Evolutionary conservation across 805 yeast species (phyloP).

Genomic region (Phaffomyces opuntiae): DNA sequence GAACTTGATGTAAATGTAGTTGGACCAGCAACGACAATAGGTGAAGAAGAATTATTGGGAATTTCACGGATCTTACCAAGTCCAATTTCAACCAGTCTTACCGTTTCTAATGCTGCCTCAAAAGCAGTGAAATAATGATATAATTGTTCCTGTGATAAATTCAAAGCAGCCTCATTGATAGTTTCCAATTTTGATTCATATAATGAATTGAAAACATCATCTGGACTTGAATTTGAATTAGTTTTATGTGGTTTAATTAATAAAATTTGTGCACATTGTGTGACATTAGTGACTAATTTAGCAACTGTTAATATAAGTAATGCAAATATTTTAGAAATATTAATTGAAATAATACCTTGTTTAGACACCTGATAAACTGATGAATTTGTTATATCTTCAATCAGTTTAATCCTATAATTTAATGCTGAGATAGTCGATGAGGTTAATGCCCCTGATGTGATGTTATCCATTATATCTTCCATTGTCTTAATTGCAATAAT

Average conservation of each 20-base stretch:
- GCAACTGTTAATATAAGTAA: slow-evolving; percentile 26
- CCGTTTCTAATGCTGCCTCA: slow-evolving; percentile 25
- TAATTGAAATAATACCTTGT: slow-evolving; percentile 26
- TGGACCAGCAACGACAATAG: slow-evolving; percentile 26
- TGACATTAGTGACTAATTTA: slow-evolving; percentile 23
- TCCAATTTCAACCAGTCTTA: slow-evolving; percentile 33
- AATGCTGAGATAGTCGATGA: slow-evolving; percentile 20
- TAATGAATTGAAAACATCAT: slow-evolving; percentile 22
- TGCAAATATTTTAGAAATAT: slow-evolving; percentile 28
- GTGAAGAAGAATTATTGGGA: slow-evolving; percentile 6
- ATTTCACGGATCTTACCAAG: slow-evolving; percentile 29
- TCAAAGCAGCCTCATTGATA: slow-evolving; percentile 10
- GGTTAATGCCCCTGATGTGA: slow-evolving; percentile 22
- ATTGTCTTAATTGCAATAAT: slow-evolving; percentile 25
- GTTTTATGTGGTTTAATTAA: slow-evolving; percentile 30
- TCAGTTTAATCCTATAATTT: slow-evolving; percentile 20
- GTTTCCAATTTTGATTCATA: slow-evolving; percentile 19
- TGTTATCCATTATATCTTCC: slow-evolving; percentile 30
- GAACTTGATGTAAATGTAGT: slow-evolving; percentile 19
- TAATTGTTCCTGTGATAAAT: slow-evolving; percentile 22
- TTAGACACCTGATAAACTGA: slow-evolving; percentile 20
- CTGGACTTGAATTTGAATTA: slow-evolving; percentile 20
- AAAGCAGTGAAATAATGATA: slow-evolving; percentile 26
- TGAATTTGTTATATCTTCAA: slow-evolving; percentile 14
- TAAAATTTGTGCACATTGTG: slow-evolving; percentile 28